Base-by-base conservation (phyloP, 2,329 filamentous ascomycete genomes). In the Hymenoscyphus fructigenus region DNA sequence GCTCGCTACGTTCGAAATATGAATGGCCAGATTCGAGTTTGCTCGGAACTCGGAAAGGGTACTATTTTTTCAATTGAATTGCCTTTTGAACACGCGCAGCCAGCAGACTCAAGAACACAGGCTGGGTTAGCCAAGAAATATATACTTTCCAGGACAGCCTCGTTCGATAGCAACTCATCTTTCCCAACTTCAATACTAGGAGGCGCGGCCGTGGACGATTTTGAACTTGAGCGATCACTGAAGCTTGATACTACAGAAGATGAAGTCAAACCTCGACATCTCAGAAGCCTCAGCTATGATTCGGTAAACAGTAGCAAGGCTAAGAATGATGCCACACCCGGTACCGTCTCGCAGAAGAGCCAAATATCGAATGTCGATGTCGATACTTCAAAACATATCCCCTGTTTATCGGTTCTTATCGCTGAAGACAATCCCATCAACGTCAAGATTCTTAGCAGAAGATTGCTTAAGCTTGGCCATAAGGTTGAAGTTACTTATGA, bases 391-490 rank as follows among this genome's bases (percentile, higher is more conserved):
- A 86, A 84, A 69, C 14, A 29, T 9, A 56, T 28, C 23, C 60
- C 60, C 20, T 53, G 47, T 29, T 61, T 72, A 17, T 60, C 59
- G 2, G 89, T 94, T 50, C 80, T 95, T n/a, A 80, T 94, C 55
- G 91, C 94, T 2, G 91, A 95, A 76, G 91, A 94, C 75, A 94
- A 95, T 72, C 83, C 84, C 3, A 89, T 93, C 70, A 93, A 93
- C 75, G 90, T 92, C 71, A 92, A 92, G 76, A 90, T 92, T 64
- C 79, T 94, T 57, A 82, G 86, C 63, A 90, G 91, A 74, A 92
- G 92, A 73, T 81, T 94, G 29, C 84, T 83, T 72, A 91, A 91
- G 76, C 88, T 91, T 63, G 87, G 88, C 3, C 85, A 93, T 58
- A 83, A 85, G 12, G 88, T 90, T 6, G 90, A 93, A 69, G 84